phyloP scores from a whole-genome alignment of 2,329 filamentous ascomycete genomes.

The Drechslerella coelobrocha region DNA sequence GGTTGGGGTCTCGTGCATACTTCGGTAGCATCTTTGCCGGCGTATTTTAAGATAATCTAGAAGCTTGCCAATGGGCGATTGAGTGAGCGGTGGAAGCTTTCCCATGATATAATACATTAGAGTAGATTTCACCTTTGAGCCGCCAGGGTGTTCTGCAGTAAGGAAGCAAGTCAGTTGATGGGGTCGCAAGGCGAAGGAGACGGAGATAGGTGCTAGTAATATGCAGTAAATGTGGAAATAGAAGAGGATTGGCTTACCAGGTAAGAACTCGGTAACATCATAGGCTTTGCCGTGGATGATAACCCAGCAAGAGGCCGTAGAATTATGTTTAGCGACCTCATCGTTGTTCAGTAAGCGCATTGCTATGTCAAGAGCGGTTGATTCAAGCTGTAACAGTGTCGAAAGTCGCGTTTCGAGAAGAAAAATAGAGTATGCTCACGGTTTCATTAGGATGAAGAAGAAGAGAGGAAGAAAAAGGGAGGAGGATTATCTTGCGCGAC shows the following conservation, averaged over 20 bases:
- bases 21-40: conserved; percentile 90
- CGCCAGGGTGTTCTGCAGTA: conserved; percentile 78
- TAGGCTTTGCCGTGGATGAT: conserved; percentile 74
- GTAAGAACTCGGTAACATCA: conserved; percentile 74
- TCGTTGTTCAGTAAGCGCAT: conserved; percentile 61
- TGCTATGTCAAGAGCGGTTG: conserved; percentile 39
- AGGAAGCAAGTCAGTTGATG: neutral
- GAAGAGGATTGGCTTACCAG: no score
- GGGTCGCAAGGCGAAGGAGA: neutral
- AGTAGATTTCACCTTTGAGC: conserved; percentile 62
- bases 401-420: neutral
- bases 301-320: conserved; percentile 82
- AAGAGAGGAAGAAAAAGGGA: no score
- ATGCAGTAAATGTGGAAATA: no score
- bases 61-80: neutral
- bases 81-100: neutral
- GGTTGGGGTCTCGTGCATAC: no score
- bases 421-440: neutral
- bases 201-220: neutral
- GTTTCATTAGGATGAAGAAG: no score
- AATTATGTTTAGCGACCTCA: conserved; percentile 76
- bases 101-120: neutral
- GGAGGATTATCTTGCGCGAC: no score
- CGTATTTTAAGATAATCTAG: conserved; percentile 93
- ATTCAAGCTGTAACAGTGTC: conserved; percentile 40